Evolutionary conservation across 2,329 filamentous ascomycete species (phyloP), one percentile per base, ranked within the genome.

Genomic region (Ceratocystis papillata): DNA sequence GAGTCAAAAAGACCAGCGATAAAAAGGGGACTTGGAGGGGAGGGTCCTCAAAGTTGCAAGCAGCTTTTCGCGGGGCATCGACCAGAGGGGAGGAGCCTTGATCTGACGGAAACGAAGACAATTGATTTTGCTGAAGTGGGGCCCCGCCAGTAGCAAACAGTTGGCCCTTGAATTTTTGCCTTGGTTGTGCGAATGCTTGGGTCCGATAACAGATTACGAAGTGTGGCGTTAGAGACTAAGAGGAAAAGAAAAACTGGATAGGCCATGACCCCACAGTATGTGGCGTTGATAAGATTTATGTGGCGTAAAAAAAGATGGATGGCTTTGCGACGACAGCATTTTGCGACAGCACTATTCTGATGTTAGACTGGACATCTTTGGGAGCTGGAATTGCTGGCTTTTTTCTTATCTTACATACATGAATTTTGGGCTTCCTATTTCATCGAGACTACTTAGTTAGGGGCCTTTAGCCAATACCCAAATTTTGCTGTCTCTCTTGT

Each of bases 71-170:
- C 55, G 66, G 62, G 48, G 65, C 37, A 41, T 41, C 37, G 65
- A 48, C 48, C 53, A 48, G 60, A 53, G 22, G 48, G 55, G 62
- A 57, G 61, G 57, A 45, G 67, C 46, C 48, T 45, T 60, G 50
- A 46, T 46, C 48, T 55, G 62, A 62, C 53, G 62, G 55, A 66
- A 66, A 66, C 66, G 68, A 57, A 63, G 65, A 65, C 50, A 48
- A 63, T 62, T 50, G 67, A 63, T 67, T 67, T 67, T 63, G 61
- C 65, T 67, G n/a, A 63, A 64, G 65, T 67, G 65, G 65, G 65
- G 37, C 37, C 10, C 12, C 37, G 37, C 37, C 37, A 41, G 37
- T 41, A 41, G 37, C 37, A 41, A 41, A 41, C 37, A 41, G 37
- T 41, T 41, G 37, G 37, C 37, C 37, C 37, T 41, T 41, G 37